Conservation (phyloP, 2,329 filamentous ascomycete genomes). For the Didymella lethalis region DNA sequence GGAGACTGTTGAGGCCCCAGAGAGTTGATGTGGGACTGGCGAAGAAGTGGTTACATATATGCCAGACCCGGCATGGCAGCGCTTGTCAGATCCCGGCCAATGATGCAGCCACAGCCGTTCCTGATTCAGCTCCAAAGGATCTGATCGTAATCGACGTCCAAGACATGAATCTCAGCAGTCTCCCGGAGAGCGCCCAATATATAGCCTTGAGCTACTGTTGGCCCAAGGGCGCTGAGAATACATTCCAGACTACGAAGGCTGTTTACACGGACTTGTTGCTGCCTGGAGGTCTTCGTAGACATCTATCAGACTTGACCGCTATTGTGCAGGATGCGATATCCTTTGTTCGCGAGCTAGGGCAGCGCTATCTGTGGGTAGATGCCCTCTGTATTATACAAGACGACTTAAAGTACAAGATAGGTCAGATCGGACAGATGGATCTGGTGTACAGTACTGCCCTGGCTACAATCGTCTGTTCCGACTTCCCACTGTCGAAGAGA, state of each 20-base stretch:
- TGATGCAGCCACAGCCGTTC: not conserved
- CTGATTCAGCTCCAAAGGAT: not conserved
- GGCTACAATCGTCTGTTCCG: not conserved
- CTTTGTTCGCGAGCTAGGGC: not conserved
- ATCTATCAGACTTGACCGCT: not conserved
- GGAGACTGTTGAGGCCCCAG: not conserved
- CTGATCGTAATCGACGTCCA: not conserved
- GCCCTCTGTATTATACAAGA: not conserved
- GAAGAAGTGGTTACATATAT: not conserved
- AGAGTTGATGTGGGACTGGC: not conserved
- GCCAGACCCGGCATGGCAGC: not conserved
- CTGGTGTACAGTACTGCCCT: not conserved
- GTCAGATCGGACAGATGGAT: not conserved
- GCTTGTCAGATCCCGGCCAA: not conserved
- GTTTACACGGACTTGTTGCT: no score
- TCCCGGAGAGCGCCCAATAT: not conserved
- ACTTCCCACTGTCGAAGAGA: not conserved
- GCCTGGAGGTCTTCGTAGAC: not conserved
- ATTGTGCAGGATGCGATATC: not conserved
- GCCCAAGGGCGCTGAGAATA: no score
- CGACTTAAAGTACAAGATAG: not conserved
- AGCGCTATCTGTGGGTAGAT: not conserved
- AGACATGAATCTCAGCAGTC: not conserved
- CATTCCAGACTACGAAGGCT: no score
- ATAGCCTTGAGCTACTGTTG: not conserved